These are phyloP conservation scores for Voacanga thouarsii DNA, from an alignment of 257 asterid species.

Conservation along the genomic window DNA sequence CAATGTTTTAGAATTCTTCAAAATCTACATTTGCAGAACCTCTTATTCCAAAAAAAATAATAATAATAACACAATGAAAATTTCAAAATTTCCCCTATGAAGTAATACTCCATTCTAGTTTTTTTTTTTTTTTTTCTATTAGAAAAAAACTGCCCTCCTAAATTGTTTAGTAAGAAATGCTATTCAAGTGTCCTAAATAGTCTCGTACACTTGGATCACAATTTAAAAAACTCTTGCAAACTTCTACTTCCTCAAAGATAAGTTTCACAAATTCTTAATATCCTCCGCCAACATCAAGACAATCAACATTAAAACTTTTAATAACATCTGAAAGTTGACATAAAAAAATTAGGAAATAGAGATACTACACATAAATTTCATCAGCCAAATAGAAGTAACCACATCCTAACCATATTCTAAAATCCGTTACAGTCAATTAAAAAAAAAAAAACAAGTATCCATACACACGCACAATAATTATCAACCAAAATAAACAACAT, in stretches of 20 bases:
- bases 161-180: background rate
- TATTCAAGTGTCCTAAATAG: background rate
- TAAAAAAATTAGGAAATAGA: background rate
- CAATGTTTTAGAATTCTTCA: background rate
- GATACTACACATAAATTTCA: background rate
- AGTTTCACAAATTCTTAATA: background rate
- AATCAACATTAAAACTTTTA: background rate
- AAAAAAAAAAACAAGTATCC: background rate
- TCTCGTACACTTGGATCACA: background rate
- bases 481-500: background rate
- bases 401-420: background rate
- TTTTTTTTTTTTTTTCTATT: too few species aligned
- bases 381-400: background rate
- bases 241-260: constrained; percentile 5
- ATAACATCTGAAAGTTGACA: background rate
- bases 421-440: background rate
- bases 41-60: background rate
- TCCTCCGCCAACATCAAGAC: background rate
- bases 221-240: background rate
- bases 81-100: background rate
- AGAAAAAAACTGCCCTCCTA: too few species aligned
- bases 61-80: background rate
- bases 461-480: background rate
- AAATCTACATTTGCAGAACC: too few species aligned
- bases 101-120: too few species aligned